Percentiles rank a stretch among this genome's conserved stretches.
Evolutionary conservation across 2,329 filamentous ascomycete genomes (phyloP).

Genomic region (Trichoderma simmonsii): DNA sequence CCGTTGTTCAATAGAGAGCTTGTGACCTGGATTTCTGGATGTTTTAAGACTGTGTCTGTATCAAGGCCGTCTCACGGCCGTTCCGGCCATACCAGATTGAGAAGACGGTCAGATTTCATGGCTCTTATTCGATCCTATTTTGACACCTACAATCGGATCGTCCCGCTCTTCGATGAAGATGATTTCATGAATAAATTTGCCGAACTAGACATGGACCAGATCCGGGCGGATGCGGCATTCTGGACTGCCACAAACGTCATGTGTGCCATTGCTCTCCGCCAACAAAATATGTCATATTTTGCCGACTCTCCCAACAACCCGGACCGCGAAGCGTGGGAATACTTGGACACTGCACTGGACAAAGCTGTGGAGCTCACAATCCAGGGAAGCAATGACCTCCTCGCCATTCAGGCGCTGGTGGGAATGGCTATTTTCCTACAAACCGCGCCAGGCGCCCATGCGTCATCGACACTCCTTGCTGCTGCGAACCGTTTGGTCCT

Average conservation of each 20-base stretch:
- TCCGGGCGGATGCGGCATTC: not conserved
- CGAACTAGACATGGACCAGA: not conserved
- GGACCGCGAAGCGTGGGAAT: not conserved
- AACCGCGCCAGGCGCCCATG: not conserved
- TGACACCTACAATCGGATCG: not conserved
- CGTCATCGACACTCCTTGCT: not conserved
- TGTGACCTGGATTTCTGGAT: not conserved
- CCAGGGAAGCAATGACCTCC: not conserved
- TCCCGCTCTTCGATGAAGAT: not conserved
- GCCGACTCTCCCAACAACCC: not conserved
- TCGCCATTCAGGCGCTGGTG: constrained; percentile 4
- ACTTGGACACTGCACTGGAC: not conserved
- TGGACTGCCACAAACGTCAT: constrained; percentile 10
- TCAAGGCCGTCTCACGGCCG: not conserved
- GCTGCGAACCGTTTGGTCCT: not conserved
- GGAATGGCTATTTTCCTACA: constrained; percentile 7
- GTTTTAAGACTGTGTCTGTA: not conserved
- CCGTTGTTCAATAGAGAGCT: not conserved
- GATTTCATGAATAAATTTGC: not conserved
- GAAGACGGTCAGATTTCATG: not conserved
- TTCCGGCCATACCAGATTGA: not conserved
- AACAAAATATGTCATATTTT: not conserved
- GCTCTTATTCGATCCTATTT: not conserved
- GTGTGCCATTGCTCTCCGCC: not conserved
- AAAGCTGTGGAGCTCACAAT: not conserved